phyloP scores from a whole-genome alignment of 495 filamentous ascomycete genomes.

The Parathielavia hyrcaniae region DNA sequence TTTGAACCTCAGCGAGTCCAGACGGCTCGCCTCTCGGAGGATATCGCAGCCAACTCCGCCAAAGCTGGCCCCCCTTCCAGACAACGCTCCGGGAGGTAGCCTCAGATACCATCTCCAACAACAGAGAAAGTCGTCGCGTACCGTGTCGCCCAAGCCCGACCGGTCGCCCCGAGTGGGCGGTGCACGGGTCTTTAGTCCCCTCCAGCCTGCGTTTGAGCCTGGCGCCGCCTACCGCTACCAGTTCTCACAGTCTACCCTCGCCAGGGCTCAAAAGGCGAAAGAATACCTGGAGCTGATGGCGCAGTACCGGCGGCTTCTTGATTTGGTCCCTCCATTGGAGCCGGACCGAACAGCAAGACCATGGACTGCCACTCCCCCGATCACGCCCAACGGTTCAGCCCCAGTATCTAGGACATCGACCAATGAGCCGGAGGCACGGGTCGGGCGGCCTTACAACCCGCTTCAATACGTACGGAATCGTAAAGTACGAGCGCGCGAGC shows the following conservation, averaged over 20 bases:
- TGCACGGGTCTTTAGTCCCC: conserved; percentile 33
- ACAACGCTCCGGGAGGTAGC: conserved; percentile 45
- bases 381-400: conserved; percentile 28
- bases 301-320: conserved; percentile 72
- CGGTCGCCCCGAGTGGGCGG: conserved; percentile 36
- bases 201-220: conserved; percentile 41
- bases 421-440: conserved; percentile 17
- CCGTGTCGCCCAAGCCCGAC: conserved; percentile 51
- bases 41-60: conserved; percentile 49
- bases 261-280: conserved; percentile 70
- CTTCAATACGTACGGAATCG: conserved; percentile 83
- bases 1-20: conserved; percentile 77
- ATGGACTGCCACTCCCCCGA: conserved; percentile 28
- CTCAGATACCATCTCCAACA: conserved; percentile 60
- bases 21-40: conserved; percentile 55
- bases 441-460: conserved; percentile 72
- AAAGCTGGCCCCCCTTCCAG: conserved; percentile 39
- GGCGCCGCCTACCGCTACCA: conserved; percentile 48
- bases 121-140: conserved; percentile 53
- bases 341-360: conserved; percentile 30
- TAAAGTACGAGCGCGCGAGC: conserved; percentile 67
- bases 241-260: conserved; percentile 72
- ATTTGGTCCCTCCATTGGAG: conserved; percentile 65
- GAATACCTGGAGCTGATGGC: conserved; percentile 70
- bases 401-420: conserved; percentile 14